Conservation (phyloP, 441 rosid genomes). For the Gossypium davidsonii region DNA sequence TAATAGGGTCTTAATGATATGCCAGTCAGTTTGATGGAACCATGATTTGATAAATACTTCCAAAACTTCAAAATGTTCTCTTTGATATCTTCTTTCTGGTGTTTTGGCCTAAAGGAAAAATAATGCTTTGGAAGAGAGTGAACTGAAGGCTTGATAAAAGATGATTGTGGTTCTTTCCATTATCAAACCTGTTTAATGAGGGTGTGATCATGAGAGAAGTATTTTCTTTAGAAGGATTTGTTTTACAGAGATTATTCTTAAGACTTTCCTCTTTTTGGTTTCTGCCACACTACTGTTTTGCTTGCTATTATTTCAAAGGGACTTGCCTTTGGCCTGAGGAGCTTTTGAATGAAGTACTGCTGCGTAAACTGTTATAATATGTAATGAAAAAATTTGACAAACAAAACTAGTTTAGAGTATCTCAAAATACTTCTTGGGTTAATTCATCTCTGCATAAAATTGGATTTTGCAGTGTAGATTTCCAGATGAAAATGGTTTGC, state of each 20-base stretch:
- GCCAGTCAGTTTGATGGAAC: not conserved
- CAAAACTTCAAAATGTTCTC: not conserved
- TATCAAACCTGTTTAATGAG: not conserved
- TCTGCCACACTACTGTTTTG: not conserved
- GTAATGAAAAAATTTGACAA: not conserved
- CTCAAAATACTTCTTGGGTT: not conserved
- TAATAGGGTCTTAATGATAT: not conserved
- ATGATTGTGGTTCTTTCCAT: not conserved
- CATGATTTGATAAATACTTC: not conserved
- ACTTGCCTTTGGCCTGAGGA: not conserved
- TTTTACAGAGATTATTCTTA: not conserved
- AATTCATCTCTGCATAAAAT: not conserved
- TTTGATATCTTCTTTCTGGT: not conserved
- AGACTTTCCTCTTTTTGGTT: not conserved
- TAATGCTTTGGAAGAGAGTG: not conserved
- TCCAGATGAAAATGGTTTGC: not conserved
- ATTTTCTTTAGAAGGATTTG: not conserved
- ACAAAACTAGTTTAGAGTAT: not conserved
- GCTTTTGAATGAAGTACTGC: not conserved
- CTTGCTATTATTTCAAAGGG: constrained; percentile 5
- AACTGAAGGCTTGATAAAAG: not conserved
- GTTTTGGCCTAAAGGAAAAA: not conserved
- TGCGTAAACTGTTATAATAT: not conserved
- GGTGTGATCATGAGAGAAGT: not conserved
- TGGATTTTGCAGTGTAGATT: not conserved